A percentile compares a stretch with the other conserved stretches of the same genome.
These are phyloP conservation scores for Suhomyces prunicola DNA, from an alignment of 805 yeast genomes.

Conservation along the genomic window DNA sequence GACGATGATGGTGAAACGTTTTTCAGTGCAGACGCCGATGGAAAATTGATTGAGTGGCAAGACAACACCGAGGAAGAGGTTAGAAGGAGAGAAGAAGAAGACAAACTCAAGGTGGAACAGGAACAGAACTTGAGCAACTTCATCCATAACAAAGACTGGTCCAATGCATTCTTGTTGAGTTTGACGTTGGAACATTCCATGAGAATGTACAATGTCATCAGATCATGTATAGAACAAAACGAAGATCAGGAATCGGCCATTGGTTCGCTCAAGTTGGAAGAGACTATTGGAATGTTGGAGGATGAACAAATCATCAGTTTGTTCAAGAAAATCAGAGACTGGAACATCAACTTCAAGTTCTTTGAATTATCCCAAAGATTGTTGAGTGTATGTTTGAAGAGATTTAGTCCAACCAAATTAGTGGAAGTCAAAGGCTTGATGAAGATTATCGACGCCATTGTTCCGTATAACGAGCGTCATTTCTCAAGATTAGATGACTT, in stretches of 20 bases:
- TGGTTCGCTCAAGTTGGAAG: constrained; percentile 61
- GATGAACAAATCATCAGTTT: constrained; percentile 58
- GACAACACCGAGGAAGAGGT: constrained; percentile 79
- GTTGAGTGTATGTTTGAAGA: constrained; percentile 59
- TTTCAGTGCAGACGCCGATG: constrained; percentile 92
- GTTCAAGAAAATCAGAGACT: constrained; percentile 79
- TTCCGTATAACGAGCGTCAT: constrained; percentile 90
- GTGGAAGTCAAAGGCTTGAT: constrained; percentile 66
- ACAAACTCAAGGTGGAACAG: constrained; percentile 66
- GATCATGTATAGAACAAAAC: constrained; percentile 51
- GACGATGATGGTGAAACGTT: constrained; percentile 68
- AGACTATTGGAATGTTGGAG: constrained; percentile 53
- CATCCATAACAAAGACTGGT: constrained; percentile 74
- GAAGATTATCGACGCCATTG: constrained; percentile 64
- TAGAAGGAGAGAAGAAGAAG: constrained; percentile 48
- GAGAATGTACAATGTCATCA: constrained; percentile 76
- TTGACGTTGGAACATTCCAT: constrained; percentile 86
- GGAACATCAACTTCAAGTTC: constrained; percentile 89
- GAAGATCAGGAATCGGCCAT: constrained; percentile 48
- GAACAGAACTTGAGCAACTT: constrained; percentile 83
- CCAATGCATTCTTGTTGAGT: constrained; percentile 82
- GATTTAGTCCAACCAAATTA: constrained; percentile 53
- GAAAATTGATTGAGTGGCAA: constrained; percentile 82
- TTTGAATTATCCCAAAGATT: constrained; percentile 79
- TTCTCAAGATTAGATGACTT: constrained; percentile 70